Percentiles rank a stretch among this genome's conserved stretches.
phyloP scores from a whole-genome alignment of 225 moss, liverwort and hornwort species.

The Straminergon stramineum region DNA sequence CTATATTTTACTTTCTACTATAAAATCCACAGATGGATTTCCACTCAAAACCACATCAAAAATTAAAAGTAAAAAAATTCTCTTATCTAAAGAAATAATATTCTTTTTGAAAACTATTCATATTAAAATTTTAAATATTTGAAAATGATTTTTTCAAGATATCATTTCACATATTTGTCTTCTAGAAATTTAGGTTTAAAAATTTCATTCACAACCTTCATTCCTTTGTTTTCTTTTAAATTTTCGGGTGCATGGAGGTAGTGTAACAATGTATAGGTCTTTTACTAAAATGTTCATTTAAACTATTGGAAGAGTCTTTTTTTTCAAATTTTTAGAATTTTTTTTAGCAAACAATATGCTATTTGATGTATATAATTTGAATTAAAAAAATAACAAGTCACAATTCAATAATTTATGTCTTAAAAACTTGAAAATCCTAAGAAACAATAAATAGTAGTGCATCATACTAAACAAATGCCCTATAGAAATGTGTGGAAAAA shows the following conservation, averaged over 20 bases:
- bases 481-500: neutral
- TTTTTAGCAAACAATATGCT: accelerated
- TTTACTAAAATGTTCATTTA: neutral
- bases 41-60: neutral
- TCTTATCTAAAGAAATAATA: neutral
- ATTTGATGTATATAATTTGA: neutral
- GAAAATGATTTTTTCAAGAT: neutral
- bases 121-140: neutral
- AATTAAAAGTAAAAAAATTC: neutral
- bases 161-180: neutral
- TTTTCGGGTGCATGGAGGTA: neutral
- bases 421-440: neutral
- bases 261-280: neutral
- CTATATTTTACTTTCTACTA: neutral
- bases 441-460: too few relatives aligned
- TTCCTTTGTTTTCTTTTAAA: neutral
- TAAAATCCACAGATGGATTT: accelerated
- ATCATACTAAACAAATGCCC: neutral
- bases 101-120: too few relatives aligned
- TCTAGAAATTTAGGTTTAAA: neutral
- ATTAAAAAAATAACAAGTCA: neutral
- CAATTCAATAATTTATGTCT: neutral
- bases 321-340: neutral
- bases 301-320: neutral
- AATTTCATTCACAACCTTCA: neutral